Evolutionary conservation across 352 stramenopile species (phyloP), one percentile per base, ranked within the genome.

Genomic region (Phytopythium aichiense): DNA sequence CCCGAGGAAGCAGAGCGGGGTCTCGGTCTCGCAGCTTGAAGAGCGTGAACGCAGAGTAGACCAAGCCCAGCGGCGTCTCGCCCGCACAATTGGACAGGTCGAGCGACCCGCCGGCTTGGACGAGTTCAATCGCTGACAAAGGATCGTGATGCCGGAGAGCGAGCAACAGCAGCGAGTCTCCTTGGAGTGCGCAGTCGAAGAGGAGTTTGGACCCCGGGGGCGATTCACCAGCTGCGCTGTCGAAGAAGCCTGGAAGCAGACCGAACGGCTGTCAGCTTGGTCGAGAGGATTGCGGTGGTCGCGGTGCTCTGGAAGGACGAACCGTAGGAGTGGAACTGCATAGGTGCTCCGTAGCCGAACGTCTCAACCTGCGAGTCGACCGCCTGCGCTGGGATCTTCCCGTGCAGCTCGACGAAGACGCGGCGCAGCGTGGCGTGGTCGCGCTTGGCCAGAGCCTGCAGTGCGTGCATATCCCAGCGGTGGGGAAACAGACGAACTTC

Each of bases 381-480:
- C 9, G 68, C 68, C 7, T 55, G n/a, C 5, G 20, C 23, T 33
- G 76, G 61, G 0, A 86, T 57, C 1, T 62, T 20, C 12, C 38
- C 62, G 25, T 52, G 50, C 2, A 87, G 60, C 37, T 84, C 70
- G 0, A 23, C 64, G 46, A 88, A 84, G 7, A 87, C 61, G 0
- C 81, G 69, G 0, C 13, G 42, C 1, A 90, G 52, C 9, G 87
- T 64, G 25, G 56, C 56, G 9, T 61, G 43, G 42, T 87, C 69
- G 22, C 65, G 58, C 15, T 61, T 72, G 0, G 63, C 45, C 6
- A 88, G 56, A 1, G 81, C 78, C 25, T 87, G 73, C 18, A 88
- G 62, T 0, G 66, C 71, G 35, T 90, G 81, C 75, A 90, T 81
- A 59, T 76, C 71, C 78, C 79, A 88, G 40, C 81, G 77, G 42